Evolutionary conservation across 2,329 filamentous ascomycete species (phyloP).

Genomic region (Colletotrichum tropicale): DNA sequence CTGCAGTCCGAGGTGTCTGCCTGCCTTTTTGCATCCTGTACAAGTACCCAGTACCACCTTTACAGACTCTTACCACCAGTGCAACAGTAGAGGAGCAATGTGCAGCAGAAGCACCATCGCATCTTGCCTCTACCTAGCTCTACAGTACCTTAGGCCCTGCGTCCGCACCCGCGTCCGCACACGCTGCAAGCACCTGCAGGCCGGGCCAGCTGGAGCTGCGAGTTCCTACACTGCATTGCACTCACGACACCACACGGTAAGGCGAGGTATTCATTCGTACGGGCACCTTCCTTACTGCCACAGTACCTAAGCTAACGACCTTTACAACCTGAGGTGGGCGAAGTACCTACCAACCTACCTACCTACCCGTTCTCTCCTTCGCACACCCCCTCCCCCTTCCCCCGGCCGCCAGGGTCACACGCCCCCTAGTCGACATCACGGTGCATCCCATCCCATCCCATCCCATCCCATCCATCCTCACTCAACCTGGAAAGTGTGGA

Average conservation of each 20-base stretch:
- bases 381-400: background rate
- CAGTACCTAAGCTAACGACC: no score
- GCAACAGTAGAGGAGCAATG: background rate
- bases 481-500: background rate
- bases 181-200: background rate
- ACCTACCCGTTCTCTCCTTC: background rate
- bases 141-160: background rate
- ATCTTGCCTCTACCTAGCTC: background rate
- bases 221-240: background rate
- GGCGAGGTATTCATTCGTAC: background rate
- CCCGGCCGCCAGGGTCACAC: background rate
- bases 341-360: background rate
- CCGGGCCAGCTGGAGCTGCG: conserved; percentile 1
- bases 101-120: background rate
- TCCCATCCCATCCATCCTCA: background rate
- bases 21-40: background rate
- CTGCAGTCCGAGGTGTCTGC: background rate
- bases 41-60: background rate
- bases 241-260: background rate
- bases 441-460: background rate
- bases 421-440: background rate
- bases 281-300: background rate
- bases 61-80: background rate
- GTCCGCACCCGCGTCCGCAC: background rate
- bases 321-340: no score